phyloP scores from a whole-genome alignment of 2,329 filamentous ascomycete species.

The Fusarium annulatum region DNA sequence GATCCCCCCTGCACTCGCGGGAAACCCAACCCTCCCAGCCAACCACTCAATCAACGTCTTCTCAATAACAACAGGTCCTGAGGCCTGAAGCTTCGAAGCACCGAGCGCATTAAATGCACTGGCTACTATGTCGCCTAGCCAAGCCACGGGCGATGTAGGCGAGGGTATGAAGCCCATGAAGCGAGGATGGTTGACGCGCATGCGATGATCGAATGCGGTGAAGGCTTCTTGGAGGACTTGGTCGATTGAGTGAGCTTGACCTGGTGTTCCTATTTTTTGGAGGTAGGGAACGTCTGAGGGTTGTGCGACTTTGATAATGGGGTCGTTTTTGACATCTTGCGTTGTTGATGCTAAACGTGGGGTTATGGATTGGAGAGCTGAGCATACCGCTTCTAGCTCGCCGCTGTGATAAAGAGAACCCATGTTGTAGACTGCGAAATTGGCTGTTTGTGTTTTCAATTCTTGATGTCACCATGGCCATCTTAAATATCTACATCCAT shows the following conservation, averaged over 20 bases:
- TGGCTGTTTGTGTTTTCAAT: not conserved
- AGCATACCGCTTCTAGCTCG: constrained; percentile 16
- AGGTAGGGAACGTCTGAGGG: constrained; percentile 18
- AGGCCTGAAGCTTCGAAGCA: constrained; percentile 37
- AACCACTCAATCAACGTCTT: constrained; percentile 43
- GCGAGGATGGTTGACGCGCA: constrained; percentile 28
- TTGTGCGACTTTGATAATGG: constrained; percentile 28
- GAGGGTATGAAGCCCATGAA: constrained; percentile 42
- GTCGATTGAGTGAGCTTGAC: constrained; percentile 10
- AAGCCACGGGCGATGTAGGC: constrained; percentile 36
- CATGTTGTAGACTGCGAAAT: not conserved
- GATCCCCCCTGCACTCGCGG: constrained; percentile 31
- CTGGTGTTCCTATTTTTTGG: constrained; percentile 13
- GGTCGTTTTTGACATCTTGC: constrained; percentile 11
- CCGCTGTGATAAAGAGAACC: not conserved
- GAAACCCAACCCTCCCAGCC: constrained; percentile 26
- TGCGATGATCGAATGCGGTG: constrained; percentile 15
- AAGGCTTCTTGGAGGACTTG: constrained; percentile 27
- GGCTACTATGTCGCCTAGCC: constrained; percentile 36
- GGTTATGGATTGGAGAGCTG: constrained; percentile 9
- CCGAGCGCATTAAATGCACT: constrained; percentile 38
- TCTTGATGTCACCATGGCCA: not conserved
- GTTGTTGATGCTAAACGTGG: constrained; percentile 9
- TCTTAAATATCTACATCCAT: not conserved
- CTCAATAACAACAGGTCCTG: constrained; percentile 38